Base-by-base conservation (phyloP, 2,329 filamentous ascomycete genomes). In the Ophiostoma tasmaniense region DNA sequence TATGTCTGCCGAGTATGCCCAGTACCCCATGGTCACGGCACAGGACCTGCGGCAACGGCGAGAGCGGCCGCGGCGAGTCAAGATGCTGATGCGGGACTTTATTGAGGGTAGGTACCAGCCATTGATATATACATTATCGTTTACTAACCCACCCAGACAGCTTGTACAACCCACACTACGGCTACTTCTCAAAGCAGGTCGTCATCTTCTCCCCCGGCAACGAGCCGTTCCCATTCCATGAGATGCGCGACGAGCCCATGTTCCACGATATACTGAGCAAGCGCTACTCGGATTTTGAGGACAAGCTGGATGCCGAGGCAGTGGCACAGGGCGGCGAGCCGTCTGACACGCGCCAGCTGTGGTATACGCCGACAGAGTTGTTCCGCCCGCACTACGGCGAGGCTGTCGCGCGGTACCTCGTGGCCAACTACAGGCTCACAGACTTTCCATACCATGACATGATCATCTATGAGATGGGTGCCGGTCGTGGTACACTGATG, bases 391-490 rank as follows among this genome's bases (percentile, higher is more conserved):
- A 94, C 80, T 99, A 99, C 78, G 96, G 94, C 76, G 93, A 99
- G 82, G 92, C 95, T 42, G 92, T 99, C 73, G 95, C 94, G n/a
- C 89, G 94, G 25, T 97, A 98, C 78, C 87, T 99, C 62, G 89
- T 98, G 73, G 89, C 92, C 73, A 97, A 99, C 81, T 99, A 99
- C 84, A 93, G 95, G 77, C 87, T 97, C 77, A 92, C 91, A 62
- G 87, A 92, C 69, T 98, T 95, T 77, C 95, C 95, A 2, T 97
- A 98, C 82, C 89, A 97, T 79, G 95, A 99, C 79, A 86, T 99
- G 67, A 91, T 96, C 75, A 96, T 99, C 78, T 99, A 97, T 84
- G 95, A 99, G 78, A 96, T 99, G 90, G 95, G 95, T 67, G 95
- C 95, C 52, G 95, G 95, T 74, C 94, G 97, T 75, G 95, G 95